phyloP scores from a whole-genome alignment of 2,329 filamentous ascomycete species.

The Aciculosporium take region DNA sequence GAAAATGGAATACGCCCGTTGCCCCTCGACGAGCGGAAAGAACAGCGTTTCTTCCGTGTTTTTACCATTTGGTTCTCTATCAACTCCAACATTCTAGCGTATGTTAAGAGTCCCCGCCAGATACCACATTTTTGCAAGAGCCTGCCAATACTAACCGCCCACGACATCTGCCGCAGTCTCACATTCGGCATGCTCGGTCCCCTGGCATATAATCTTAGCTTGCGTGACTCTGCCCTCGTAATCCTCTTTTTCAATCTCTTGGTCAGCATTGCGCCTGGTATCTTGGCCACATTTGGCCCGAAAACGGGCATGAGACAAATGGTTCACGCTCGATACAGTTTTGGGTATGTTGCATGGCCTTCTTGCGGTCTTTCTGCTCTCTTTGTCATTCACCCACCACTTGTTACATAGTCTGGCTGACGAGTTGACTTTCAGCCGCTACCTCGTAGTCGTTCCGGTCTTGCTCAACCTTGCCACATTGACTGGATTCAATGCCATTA shows the following conservation, averaged over 20 bases:
- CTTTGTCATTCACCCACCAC: background rate
- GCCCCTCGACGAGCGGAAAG: constrained; percentile 25
- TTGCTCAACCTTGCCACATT: constrained; percentile 49
- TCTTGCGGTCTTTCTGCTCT: background rate
- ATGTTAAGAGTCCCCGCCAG: constrained; percentile 8
- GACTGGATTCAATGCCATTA: constrained; percentile 49
- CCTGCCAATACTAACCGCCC: background rate
- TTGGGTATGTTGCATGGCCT: constrained; percentile 28
- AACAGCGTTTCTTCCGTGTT: constrained; percentile 27
- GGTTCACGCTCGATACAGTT: constrained; percentile 49
- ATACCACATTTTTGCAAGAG: background rate
- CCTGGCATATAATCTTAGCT: constrained; percentile 35
- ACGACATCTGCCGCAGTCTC: constrained; percentile 24
- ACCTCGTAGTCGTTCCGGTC: constrained; percentile 44
- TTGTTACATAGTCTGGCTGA: too few relatives aligned
- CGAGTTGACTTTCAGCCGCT: constrained; percentile 24
- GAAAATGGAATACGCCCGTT: constrained; percentile 29
- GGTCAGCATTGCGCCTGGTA: constrained; percentile 38
- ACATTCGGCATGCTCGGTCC: constrained; percentile 51
- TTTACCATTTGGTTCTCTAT: constrained; percentile 36
- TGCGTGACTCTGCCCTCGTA: constrained; percentile 42
- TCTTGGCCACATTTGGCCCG: constrained; percentile 42
- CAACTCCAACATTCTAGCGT: constrained; percentile 33
- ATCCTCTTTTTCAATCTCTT: constrained; percentile 50
- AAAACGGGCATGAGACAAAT: constrained; percentile 52